Percentiles rank a stretch among this genome's conserved stretches.
Evolutionary conservation across 2,329 filamentous ascomycete genomes (phyloP).

Genomic region (Aspergillus quadrilineatus): DNA sequence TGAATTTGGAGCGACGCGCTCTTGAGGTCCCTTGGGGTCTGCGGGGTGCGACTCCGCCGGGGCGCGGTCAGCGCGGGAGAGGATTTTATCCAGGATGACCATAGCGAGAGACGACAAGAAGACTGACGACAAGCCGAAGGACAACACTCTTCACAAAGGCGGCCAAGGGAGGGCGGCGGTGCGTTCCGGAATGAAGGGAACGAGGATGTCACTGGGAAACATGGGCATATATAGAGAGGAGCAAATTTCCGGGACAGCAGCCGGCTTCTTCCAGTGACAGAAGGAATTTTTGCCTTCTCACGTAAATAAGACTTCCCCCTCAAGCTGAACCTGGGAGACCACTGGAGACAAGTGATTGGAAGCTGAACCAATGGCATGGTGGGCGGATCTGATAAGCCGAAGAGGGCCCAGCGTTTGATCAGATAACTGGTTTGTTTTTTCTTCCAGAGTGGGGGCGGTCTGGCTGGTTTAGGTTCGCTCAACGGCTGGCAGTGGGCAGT

Average conservation of each 20-base stretch:
- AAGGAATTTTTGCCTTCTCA: no score
- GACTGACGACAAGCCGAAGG: neutral
- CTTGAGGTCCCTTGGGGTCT: neutral
- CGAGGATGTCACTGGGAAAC: no score
- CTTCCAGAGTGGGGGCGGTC: no score
- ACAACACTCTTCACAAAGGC: neutral
- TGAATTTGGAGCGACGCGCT: conserved; percentile 6
- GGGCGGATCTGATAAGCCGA: neutral
- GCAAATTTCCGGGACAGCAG: no score
- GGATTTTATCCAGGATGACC: conserved; percentile 5
- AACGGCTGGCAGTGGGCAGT: no score
- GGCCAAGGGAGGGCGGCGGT: neutral
- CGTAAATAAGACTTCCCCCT: no score
- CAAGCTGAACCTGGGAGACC: neutral
- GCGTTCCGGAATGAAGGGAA: neutral
- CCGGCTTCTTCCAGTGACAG: no score
- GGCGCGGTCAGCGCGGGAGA: conserved; percentile 1
- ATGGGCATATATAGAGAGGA: no score
- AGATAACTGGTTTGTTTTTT: neutral
- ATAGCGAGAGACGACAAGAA: neutral
- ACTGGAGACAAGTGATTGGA: no score
- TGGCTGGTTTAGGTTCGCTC: no score
- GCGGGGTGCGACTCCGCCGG: neutral
- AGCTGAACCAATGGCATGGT: neutral
- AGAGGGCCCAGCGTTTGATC: neutral